A percentile compares a stretch with the other conserved stretches of the same genome.
phyloP scores from a whole-genome alignment of 441 rosid species.

The Theobroma grandiflorum region DNA sequence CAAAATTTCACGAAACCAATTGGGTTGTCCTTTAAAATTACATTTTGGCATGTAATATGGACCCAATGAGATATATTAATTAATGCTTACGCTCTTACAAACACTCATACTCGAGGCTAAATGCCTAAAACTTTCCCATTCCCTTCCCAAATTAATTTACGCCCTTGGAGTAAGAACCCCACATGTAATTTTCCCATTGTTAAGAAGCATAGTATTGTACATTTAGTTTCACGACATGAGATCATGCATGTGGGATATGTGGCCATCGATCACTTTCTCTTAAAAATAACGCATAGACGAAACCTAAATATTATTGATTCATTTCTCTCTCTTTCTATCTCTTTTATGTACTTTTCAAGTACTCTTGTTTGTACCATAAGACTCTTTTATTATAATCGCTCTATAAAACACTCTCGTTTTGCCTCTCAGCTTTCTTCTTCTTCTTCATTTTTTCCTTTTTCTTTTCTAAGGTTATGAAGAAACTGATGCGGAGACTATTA shows the following conservation, averaged over 20 bases:
- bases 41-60: no score
- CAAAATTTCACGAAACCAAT: no score
- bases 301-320: background rate
- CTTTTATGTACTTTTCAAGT: constrained; percentile 18
- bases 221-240: background rate
- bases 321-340: background rate
- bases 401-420: background rate
- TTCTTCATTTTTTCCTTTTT: no score
- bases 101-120: background rate
- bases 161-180: background rate
- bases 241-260: background rate
- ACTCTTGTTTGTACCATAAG: constrained; percentile 13
- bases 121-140: background rate
- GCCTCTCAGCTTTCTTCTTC: background rate
- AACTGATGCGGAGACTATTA: constrained; percentile 16
- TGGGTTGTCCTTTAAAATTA: no score
- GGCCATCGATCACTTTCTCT: constrained; percentile 18
- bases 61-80: background rate
- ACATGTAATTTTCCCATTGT: background rate
- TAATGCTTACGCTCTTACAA: background rate
- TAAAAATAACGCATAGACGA: constrained; percentile 16
- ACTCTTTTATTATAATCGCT: background rate
- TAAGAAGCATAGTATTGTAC: no score
- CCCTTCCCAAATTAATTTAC: background rate
- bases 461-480: constrained; percentile 9